Conservation (phyloP, 1,284 basidiomycete genomes). For the Cystobasidiaceae sp. region DNA sequence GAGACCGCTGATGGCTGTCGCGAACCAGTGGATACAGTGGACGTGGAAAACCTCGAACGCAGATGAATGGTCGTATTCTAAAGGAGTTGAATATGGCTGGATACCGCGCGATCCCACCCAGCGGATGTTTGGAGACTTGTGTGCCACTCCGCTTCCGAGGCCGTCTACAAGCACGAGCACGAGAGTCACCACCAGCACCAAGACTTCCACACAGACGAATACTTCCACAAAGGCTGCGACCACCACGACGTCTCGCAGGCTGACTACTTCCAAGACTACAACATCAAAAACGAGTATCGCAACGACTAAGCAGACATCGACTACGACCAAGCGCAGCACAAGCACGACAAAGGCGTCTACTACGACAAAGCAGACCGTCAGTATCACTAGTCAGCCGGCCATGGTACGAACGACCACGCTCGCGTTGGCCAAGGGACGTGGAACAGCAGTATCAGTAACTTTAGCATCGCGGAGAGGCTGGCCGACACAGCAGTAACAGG, state of each 20-base stretch:
- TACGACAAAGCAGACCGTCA: background rate
- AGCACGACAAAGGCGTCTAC: background rate
- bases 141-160: background rate
- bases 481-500: no score
- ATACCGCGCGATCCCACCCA: constrained; percentile 63
- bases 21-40: constrained; percentile 65
- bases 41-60: constrained; percentile 62
- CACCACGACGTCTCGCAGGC: background rate
- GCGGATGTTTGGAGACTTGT: constrained; percentile 40
- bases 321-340: background rate
- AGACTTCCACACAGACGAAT: no score
- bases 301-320: background rate
- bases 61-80: constrained; percentile 45
- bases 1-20: background rate
- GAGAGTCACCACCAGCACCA: background rate
- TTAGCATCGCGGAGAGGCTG: no score
- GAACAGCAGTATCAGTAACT: no score
- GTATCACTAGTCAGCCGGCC: no score
- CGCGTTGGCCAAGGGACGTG: background rate
- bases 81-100: constrained; percentile 60
- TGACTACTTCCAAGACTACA: no score
- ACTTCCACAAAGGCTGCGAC: background rate
- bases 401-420: background rate
- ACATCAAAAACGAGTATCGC: no score
- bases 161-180: background rate